These are phyloP conservation scores for Tylopilus rubrobrunneus DNA, from an alignment of 768 basidiomycete genomes.

Conservation along the genomic window DNA sequence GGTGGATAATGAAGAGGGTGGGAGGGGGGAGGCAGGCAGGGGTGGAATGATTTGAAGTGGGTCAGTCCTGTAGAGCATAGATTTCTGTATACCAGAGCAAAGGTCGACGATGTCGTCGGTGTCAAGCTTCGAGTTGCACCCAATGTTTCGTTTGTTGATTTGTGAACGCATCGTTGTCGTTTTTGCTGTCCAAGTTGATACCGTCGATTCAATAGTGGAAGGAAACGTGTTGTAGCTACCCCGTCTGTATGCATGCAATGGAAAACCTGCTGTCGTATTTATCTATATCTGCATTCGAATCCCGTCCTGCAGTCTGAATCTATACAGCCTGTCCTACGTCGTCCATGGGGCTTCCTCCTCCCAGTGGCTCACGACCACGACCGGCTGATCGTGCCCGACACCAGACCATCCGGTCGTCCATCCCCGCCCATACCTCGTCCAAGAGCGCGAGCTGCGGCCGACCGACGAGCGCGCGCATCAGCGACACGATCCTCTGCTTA, in stretches of 20 bases:
- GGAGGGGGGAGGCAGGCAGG: too few species aligned
- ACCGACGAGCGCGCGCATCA: conserved; percentile 83
- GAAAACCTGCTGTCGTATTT: neutral
- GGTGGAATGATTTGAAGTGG: too few species aligned
- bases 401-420: conserved; percentile 79
- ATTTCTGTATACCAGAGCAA: too few species aligned
- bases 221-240: neutral
- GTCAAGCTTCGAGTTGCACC: too few species aligned
- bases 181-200: neutral
- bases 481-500: conserved; percentile 76
- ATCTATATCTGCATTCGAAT: conserved; percentile 12
- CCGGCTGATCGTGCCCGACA: conserved; percentile 58
- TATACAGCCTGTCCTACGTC: conserved; percentile 46
- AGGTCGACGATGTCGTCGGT: too few species aligned
- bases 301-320: conserved; percentile 35
- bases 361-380: conserved; percentile 87
- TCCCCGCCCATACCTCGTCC: conserved; percentile 92
- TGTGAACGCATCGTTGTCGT: neutral
- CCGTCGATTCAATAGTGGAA: neutral
- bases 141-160: neutral
- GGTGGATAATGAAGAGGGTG: too few species aligned
- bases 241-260: neutral
- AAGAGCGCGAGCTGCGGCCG: conserved; percentile 72
- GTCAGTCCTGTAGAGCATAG: too few species aligned
- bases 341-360: conserved; percentile 89